These are phyloP conservation scores for Chiua sp. DNA, from an alignment of 1,284 basidiomycete genomes.

Conservation along the genomic window DNA sequence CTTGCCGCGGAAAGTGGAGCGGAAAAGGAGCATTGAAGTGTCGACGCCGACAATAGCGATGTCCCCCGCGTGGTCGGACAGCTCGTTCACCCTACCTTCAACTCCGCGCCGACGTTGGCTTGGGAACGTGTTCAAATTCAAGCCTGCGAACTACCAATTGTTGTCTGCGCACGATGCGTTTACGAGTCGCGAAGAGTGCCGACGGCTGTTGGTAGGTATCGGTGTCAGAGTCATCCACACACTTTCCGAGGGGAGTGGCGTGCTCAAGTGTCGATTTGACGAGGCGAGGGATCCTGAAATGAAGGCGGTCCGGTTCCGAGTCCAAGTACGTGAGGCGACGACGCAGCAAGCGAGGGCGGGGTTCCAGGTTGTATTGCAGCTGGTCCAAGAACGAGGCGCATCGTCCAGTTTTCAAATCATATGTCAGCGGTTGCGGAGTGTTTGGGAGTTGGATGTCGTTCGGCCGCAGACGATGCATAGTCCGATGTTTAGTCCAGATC, in stretches of 20 bases:
- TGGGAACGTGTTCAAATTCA: slow-evolving; percentile 88
- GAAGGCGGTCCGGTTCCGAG: slow-evolving; percentile 78
- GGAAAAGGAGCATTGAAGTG: slow-evolving; percentile 43
- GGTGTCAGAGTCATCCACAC: slow-evolving; percentile 74
- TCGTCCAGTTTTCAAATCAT: slow-evolving; percentile 79
- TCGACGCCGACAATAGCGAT: slow-evolving; percentile 25
- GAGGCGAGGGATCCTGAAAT: slow-evolving; percentile 59
- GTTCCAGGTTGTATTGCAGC: slow-evolving; percentile 61
- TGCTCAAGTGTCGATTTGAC: slow-evolving; percentile 73
- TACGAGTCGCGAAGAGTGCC: slow-evolving; percentile 75
- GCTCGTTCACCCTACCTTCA: slow-evolving; percentile 46
- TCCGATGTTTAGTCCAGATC: slow-evolving; percentile 27
- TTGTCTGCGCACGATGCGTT: slow-evolving; percentile 72
- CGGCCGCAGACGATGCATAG: slow-evolving; percentile 22
- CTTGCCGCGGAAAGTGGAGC: slow-evolving; percentile 45
- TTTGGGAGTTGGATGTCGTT: slow-evolving; percentile 69
- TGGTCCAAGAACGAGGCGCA: slow-evolving; percentile 88
- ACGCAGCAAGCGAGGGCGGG: slow-evolving; percentile 51
- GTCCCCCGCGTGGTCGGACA: slow-evolving; percentile 52
- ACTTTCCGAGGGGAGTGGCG: slow-evolving; percentile 61
- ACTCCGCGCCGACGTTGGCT: slow-evolving; percentile 85
- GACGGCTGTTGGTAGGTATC: slow-evolving; percentile 73
- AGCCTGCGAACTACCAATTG: slow-evolving; percentile 68
- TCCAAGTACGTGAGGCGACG: slow-evolving; percentile 65
- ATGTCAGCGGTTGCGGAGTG: slow-evolving; percentile 66